Conservation (phyloP, 805 yeast genomes). For the Groenewaldozyma tartarivorans region DNA sequence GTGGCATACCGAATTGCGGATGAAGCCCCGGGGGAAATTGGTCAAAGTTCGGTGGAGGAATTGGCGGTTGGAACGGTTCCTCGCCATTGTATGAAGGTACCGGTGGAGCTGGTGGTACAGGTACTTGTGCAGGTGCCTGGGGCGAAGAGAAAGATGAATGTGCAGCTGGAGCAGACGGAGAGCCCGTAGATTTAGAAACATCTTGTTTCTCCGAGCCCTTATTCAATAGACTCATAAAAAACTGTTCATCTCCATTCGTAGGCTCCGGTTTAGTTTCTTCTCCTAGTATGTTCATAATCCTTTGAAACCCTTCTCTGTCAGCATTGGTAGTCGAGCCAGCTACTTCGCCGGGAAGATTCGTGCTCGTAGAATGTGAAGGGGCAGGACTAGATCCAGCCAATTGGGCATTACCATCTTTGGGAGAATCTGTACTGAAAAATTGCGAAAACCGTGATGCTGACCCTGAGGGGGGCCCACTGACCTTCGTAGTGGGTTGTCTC, state of each 20-base stretch:
- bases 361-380: slow-evolving; percentile 2
- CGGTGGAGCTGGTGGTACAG: neutral
- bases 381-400: slow-evolving; percentile 1
- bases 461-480: slow-evolving; percentile 1
- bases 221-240: slow-evolving; percentile 18
- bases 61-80: slow-evolving; percentile 4
- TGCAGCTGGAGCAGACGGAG: neutral
- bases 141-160: too few relatives aligned
- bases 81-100: slow-evolving; percentile 3
- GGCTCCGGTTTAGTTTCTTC: slow-evolving; percentile 3
- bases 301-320: slow-evolving; percentile 25
- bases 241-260: slow-evolving; percentile 13
- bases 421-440: slow-evolving; percentile 11
- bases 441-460: slow-evolving; percentile 15
- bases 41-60: slow-evolving; percentile 2
- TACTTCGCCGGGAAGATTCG: slow-evolving; percentile 1
- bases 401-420: neutral
- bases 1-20: slow-evolving; percentile 5
- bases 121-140: slow-evolving; percentile 1
- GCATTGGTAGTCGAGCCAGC: slow-evolving; percentile 10
- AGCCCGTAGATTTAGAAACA: neutral
- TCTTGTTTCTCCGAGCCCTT: slow-evolving; percentile 8
- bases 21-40: slow-evolving; percentile 6
- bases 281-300: slow-evolving; percentile 24
- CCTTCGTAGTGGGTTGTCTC: slow-evolving; percentile 1